phyloP scores from a whole-genome alignment of 495 filamentous ascomycete species.

The Aspergillus indologenus region DNA sequence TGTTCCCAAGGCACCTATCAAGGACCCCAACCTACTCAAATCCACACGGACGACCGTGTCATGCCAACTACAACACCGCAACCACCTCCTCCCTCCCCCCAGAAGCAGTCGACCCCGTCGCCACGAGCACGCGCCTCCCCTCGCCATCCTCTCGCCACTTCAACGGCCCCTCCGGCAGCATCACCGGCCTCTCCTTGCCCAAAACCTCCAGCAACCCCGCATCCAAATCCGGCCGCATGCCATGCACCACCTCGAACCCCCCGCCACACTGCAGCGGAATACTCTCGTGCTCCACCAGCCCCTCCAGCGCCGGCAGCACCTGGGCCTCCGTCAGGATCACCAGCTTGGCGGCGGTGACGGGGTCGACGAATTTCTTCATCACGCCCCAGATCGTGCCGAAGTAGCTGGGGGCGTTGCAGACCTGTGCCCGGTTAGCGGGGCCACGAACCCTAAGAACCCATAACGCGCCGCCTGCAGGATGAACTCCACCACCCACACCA shows the following conservation, averaged over 20 bases:
- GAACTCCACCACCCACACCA: too few species aligned
- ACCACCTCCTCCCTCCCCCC: not conserved
- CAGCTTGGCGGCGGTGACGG: slow-evolving; percentile 29
- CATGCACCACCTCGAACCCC: slow-evolving; percentile 19
- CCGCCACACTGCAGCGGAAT: slow-evolving; percentile 28
- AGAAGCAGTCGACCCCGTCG: slow-evolving; percentile 24
- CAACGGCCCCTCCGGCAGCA: slow-evolving; percentile 25
- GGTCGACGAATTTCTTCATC: slow-evolving; percentile 27
- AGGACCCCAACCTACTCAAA: too few species aligned
- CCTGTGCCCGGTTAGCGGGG: too few species aligned
- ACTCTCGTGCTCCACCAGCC: slow-evolving; percentile 22
- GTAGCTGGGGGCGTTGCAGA: slow-evolving; percentile 29
- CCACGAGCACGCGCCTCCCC: slow-evolving; percentile 17
- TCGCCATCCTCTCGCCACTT: slow-evolving; percentile 21
- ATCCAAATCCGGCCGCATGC: slow-evolving; percentile 26
- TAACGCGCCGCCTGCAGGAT: too few species aligned
- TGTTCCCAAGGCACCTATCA: too few species aligned
- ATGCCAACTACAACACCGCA: too few species aligned
- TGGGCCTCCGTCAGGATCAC: slow-evolving; percentile 16
- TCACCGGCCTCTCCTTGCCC: not conserved
- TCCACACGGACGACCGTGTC: too few species aligned
- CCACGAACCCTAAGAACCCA: too few species aligned
- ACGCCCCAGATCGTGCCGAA: slow-evolving; percentile 27
- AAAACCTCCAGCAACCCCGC: slow-evolving; percentile 17
- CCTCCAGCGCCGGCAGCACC: slow-evolving; percentile 17